Evolutionary conservation across 225 moss, liverwort and hornwort species (phyloP).

Genomic region (Ulota crispa): DNA sequence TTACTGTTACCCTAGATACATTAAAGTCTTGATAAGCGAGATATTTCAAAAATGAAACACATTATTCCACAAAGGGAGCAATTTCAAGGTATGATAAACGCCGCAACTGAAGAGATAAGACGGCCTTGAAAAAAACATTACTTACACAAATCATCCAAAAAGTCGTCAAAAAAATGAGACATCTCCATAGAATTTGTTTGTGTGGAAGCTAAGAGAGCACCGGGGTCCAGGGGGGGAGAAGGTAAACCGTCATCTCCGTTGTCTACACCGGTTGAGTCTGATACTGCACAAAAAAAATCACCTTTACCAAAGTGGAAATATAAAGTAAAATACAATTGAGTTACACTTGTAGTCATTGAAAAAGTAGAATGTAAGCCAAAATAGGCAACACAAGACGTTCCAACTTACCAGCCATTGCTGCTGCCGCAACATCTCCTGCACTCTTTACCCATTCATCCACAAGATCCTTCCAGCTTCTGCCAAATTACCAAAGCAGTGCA

Average conservation of each 20-base stretch:
- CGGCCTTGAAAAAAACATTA: background rate
- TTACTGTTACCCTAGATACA: background rate
- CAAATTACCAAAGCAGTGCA: conserved; percentile 1
- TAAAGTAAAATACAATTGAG: background rate
- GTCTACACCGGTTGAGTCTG: conserved; percentile 49
- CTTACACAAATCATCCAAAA: conserved; percentile 94
- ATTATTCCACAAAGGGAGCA: background rate
- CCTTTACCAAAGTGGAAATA: conserved; percentile 7
- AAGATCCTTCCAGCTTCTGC: conserved; percentile 84
- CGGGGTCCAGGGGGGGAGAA: conserved; percentile 90
- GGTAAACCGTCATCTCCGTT: conserved; percentile 78
- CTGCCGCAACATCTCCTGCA: conserved; percentile 52
- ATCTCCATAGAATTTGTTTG: conserved; percentile 67
- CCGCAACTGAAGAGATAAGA: background rate
- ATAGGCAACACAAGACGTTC: background rate
- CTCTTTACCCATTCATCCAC: conserved; percentile 82
- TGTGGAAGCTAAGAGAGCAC: conserved; percentile 69
- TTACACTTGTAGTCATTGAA: background rate
- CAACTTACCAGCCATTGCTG: conserved; percentile 50
- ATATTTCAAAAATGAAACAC: background rate
- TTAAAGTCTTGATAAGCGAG: background rate
- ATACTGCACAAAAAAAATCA: conserved; percentile 28
- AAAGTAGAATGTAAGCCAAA: background rate
- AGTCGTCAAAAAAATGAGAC: conserved; percentile 81
- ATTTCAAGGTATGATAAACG: background rate